These are phyloP conservation scores for Tothia fuscella DNA, from an alignment of 2,329 filamentous ascomycete species.

Conservation along the genomic window DNA sequence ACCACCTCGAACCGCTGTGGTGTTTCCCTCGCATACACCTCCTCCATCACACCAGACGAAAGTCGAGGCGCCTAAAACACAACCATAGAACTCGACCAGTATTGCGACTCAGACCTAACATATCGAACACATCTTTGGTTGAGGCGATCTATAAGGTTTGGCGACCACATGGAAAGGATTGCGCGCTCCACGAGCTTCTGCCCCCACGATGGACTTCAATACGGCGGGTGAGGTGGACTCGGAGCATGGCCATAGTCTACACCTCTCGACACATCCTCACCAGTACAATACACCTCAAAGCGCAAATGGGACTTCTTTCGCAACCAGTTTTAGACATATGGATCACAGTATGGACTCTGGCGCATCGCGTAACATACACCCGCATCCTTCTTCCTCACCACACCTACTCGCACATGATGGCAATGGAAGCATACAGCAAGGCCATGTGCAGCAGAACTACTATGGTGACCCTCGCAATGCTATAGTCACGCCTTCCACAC, in stretches of 20 bases:
- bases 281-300: slow-evolving; percentile 2
- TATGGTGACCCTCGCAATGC: slow-evolving; percentile 4
- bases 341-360: slow-evolving; percentile 1
- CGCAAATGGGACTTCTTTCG: slow-evolving; percentile 1
- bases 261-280: slow-evolving; percentile 6
- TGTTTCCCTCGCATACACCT: no score
- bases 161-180: no score
- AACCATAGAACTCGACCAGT: no score
- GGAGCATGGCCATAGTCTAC: background rate
- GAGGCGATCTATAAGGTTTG: no score
- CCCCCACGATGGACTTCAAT: slow-evolving; percentile 11
- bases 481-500: slow-evolving; percentile 21
- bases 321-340: background rate
- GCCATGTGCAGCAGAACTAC: slow-evolving; percentile 8
- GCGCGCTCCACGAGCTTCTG: no score
- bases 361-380: slow-evolving; percentile 2
- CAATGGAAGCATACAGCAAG: no score
- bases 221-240: background rate
- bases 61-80: no score
- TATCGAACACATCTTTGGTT: no score
- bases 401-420: slow-evolving; percentile 3
- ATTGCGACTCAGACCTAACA: no score
- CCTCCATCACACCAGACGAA: no score
- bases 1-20: no score
- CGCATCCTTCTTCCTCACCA: background rate